Evolutionary conservation across 345 rosid genomes (phyloP).

Genomic region (Gossypium arboreum): DNA sequence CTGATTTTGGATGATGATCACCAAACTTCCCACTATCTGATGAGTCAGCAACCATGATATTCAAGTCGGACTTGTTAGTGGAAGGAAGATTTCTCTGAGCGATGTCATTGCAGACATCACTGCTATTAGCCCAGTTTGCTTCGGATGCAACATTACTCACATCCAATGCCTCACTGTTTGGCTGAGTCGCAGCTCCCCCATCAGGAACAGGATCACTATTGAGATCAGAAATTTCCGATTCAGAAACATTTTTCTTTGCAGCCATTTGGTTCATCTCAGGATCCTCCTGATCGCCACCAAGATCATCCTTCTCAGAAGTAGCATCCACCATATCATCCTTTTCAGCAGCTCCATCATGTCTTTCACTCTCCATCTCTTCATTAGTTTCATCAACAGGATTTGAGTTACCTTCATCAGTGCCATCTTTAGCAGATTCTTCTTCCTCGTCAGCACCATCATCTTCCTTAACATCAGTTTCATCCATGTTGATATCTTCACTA

Average conservation of each 20-base stretch:
- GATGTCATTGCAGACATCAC: constrained; percentile 38
- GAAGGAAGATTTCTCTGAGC: constrained; percentile 46
- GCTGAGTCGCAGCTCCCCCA: constrained; percentile 52
- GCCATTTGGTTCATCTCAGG: constrained; percentile 34
- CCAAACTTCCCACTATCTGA: constrained; percentile 48
- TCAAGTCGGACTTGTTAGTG: constrained; percentile 44
- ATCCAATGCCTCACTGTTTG: constrained; percentile 40
- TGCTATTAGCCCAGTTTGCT: constrained; percentile 38
- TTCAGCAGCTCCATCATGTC: constrained; percentile 15
- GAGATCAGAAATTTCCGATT: constrained; percentile 36
- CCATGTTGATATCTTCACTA: constrained; percentile 51
- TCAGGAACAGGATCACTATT: constrained; percentile 36
- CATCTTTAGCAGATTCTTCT: constrained; percentile 39
- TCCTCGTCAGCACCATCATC: constrained; percentile 44
- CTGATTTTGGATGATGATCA: constrained; percentile 38
- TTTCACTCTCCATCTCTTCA: constrained; percentile 31
- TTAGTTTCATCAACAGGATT: constrained; percentile 43
- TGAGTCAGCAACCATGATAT: constrained; percentile 41
- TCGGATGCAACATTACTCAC: constrained; percentile 46
- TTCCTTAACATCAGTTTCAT: constrained; percentile 42
- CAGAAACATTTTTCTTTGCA: constrained; percentile 33
- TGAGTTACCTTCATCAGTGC: constrained; percentile 30
- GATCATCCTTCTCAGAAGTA: constrained; percentile 38
- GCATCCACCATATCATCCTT: constrained; percentile 36
- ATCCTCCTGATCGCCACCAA: constrained; percentile 34